phyloP scores from a whole-genome alignment of 192 early-diverging fungal species.

The Coemansia sp. region DNA sequence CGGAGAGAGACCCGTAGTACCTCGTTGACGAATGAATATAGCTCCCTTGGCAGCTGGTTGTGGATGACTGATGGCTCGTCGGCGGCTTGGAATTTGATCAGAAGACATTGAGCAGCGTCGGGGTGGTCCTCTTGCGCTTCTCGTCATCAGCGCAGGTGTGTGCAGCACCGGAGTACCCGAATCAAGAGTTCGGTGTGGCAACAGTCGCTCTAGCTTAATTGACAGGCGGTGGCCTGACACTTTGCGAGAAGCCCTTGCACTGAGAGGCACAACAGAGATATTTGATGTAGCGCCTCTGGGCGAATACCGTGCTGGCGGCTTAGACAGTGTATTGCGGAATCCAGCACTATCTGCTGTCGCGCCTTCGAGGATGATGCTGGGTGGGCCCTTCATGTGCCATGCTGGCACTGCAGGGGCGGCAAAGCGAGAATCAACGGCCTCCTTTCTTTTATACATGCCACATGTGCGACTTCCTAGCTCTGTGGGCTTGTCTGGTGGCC shows the following conservation, averaged over 20 bases:
- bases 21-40: background rate
- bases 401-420: background rate
- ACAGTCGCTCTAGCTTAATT: conserved; percentile 26
- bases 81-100: background rate
- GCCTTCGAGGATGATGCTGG: conserved; percentile 1
- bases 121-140: background rate
- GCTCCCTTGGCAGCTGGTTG: background rate
- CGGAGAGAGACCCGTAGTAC: no score
- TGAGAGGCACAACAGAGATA: background rate
- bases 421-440: background rate
- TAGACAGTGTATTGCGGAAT: background rate
- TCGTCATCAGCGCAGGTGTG: background rate
- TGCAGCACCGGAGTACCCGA: background rate
- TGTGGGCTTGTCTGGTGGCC: background rate
- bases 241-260: background rate
- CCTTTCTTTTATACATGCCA: background rate
- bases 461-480: background rate
- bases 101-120: background rate
- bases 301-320: background rate
- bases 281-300: background rate
- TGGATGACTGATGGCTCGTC: conserved; percentile 31
- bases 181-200: conserved; percentile 16
- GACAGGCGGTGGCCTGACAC: conserved; percentile 17
- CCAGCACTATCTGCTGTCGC: background rate
- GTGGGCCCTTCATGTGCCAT: conserved; percentile 3